These are phyloP conservation scores for Endoconidiophora laricicola DNA, from an alignment of 2,329 filamentous ascomycete species.

Conservation along the genomic window DNA sequence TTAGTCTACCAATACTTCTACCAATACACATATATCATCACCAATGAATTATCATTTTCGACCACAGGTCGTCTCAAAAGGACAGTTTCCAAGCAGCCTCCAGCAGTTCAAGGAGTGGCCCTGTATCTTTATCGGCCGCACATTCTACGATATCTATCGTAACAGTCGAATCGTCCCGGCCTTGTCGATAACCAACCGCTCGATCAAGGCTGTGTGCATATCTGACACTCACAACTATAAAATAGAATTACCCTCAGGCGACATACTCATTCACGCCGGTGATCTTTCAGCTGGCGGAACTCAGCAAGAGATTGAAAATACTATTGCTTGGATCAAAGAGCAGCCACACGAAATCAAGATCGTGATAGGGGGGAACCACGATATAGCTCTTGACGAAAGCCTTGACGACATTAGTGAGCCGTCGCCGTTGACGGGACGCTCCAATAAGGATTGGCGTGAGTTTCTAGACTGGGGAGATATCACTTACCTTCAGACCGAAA, in stretches of 20 bases:
- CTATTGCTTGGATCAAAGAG: conserved; percentile 46
- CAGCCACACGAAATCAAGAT: conserved; percentile 26
- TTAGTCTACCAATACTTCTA: no score
- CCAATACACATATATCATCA: no score
- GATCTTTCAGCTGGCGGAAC: conserved; percentile 43
- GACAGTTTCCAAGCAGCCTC: no score
- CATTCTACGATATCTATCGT: no score
- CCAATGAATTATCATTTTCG: no score
- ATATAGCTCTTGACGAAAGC: conserved; percentile 20
- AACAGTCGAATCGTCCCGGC: no score
- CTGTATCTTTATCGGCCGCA: no score
- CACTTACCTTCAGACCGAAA: conserved; percentile 58
- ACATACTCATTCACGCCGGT: conserved; percentile 31
- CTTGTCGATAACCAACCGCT: background rate
- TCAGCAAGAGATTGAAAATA: conserved; percentile 53
- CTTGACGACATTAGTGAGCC: conserved; percentile 16
- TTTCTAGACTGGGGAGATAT: conserved; percentile 49
- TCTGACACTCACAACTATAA: conserved; percentile 29
- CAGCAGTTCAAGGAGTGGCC: no score
- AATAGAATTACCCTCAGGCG: conserved; percentile 23
- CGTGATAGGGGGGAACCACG: conserved; percentile 31
- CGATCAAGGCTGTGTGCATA: conserved; percentile 23
- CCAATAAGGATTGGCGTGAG: conserved; percentile 22
- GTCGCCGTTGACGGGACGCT: conserved; percentile 4
- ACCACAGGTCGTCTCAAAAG: no score